phyloP scores from a whole-genome alignment of 169 alveolate species.

The Plasmodium sp. region DNA sequence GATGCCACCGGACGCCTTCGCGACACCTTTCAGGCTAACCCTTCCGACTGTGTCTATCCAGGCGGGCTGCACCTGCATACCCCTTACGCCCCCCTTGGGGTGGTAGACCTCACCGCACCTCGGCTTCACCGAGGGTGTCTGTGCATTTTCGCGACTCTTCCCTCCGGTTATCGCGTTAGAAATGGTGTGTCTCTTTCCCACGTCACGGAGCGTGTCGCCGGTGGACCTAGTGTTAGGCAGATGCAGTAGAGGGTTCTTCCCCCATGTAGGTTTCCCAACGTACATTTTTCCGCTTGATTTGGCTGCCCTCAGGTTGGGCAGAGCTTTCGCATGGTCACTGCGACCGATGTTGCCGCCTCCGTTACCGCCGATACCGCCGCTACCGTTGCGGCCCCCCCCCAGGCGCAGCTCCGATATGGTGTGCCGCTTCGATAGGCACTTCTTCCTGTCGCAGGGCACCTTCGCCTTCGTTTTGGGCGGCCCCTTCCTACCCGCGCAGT shows the following conservation, averaged over 20 bases:
- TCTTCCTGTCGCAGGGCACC: neutral
- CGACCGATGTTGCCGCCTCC: neutral
- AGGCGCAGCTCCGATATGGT: slow-evolving; percentile 15
- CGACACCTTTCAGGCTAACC: neutral
- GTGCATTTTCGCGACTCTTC: neutral
- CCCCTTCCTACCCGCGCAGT: slow-evolving; percentile 3
- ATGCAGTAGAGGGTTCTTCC: neutral
- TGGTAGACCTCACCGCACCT: neutral
- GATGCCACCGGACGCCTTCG: neutral
- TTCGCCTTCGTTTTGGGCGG: neutral
- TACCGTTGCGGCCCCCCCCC: neutral
- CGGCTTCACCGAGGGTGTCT: neutral
- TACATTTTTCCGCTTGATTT: neutral
- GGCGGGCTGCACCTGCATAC: neutral
- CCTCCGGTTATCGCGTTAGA: neutral
- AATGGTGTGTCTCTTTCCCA: neutral
- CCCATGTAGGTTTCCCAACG: neutral
- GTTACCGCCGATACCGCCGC: neutral
- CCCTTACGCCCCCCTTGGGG: neutral
- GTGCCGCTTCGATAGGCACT: neutral
- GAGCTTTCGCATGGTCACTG: neutral
- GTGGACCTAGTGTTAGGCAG: neutral
- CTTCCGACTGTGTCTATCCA: neutral
- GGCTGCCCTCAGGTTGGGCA: neutral
- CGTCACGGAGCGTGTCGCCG: neutral